A percentile compares a stretch with the other conserved stretches of the same genome.
Conservation (phyloP, 2,329 filamentous ascomycete species). For the Tolypocladium cylindrosporum region DNA sequence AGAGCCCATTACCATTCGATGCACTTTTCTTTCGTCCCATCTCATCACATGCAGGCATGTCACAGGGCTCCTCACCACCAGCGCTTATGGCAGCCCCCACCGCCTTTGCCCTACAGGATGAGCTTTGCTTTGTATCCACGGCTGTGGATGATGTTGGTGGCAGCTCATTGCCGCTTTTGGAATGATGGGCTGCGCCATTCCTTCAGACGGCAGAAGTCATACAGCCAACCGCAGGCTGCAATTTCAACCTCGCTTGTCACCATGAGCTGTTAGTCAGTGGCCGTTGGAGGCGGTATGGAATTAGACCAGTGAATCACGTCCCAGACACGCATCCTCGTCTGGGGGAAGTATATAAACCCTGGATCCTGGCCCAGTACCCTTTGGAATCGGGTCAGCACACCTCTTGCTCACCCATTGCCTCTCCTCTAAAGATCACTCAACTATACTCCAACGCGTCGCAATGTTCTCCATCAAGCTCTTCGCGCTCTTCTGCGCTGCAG, state of each 20-base stretch:
- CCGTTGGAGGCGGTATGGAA: neutral
- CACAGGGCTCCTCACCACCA: neutral
- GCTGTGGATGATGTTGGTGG: neutral
- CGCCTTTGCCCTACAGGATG: neutral
- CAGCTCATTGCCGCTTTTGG: conserved; percentile 2
- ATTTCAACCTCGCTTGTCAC: conserved; percentile 1
- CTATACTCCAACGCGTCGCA: neutral
- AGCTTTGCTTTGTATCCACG: neutral
- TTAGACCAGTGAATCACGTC: neutral
- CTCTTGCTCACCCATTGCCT: neutral
- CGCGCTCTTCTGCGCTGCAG: conserved; percentile 11
- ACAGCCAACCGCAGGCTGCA: conserved; percentile 4
- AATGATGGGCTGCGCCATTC: neutral
- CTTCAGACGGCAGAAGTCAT: neutral
- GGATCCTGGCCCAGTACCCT: neutral
- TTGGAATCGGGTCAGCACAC: neutral
- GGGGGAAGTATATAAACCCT: neutral
- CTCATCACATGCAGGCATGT: neutral
- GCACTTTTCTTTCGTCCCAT: neutral
- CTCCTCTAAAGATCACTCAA: neutral
- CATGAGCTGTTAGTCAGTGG: neutral
- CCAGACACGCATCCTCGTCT: neutral
- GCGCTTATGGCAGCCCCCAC: neutral
- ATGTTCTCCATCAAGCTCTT: neutral
- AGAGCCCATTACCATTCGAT: neutral